phyloP scores from a whole-genome alignment of 257 asterid species.

The Plectranthus barbatus region DNA sequence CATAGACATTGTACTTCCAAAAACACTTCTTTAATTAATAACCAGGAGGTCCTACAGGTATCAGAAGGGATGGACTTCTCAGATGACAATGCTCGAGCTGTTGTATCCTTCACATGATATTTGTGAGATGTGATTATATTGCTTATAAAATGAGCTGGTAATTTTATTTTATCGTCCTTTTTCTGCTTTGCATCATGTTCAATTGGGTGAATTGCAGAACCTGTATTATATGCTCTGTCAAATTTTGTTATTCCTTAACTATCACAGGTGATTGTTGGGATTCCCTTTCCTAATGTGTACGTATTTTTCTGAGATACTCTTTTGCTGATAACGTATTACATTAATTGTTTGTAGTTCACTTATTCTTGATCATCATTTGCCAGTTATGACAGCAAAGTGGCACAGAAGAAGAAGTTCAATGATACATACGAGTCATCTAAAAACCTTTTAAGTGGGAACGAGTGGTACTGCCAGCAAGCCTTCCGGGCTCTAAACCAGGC shows the following conservation, averaged over 20 bases:
- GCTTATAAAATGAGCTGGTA: slow-evolving; percentile 7
- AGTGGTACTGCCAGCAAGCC: slow-evolving; percentile 98
- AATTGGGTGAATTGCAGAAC: neutral
- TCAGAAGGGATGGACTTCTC: slow-evolving; percentile 99
- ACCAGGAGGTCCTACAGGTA: slow-evolving; percentile 41
- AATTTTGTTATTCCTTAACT: slow-evolving; percentile 43
- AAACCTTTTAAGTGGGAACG: slow-evolving; percentile 74
- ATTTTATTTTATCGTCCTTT: neutral
- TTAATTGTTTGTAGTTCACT: neutral
- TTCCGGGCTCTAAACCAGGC: slow-evolving; percentile 99
- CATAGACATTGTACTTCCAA: neutral
- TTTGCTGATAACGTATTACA: slow-evolving; percentile 8
- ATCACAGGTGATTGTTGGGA: slow-evolving; percentile 77
- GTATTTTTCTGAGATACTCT: slow-evolving; percentile 17
- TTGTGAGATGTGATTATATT: slow-evolving; percentile 10
- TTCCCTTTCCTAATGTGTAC: slow-evolving; percentile 96
- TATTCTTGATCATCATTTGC: slow-evolving; percentile 16
- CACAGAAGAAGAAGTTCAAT: slow-evolving; percentile 86
- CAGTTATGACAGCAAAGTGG: slow-evolving; percentile 76
- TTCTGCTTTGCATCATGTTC: neutral
- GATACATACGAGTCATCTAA: slow-evolving; percentile 62
- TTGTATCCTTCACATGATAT: slow-evolving; percentile 63
- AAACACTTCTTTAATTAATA: slow-evolving; percentile 1
- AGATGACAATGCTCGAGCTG: slow-evolving; percentile 92
- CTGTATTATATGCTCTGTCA: slow-evolving; percentile 9